Conservation (phyloP, 805 yeast genomes). For the Suhomyces faveliae region DNA sequence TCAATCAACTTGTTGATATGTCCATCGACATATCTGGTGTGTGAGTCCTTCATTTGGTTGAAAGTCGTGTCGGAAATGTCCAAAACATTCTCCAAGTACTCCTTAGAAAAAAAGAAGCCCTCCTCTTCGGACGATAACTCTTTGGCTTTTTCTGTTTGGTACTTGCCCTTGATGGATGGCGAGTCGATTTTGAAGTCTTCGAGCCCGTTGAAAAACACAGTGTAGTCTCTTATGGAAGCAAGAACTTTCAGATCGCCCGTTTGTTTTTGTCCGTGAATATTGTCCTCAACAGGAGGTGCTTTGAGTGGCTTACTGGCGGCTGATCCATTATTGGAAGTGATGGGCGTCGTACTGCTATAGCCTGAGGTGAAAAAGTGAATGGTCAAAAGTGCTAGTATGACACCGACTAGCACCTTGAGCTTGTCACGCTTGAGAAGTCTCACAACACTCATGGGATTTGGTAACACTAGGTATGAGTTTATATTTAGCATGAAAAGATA, state of each 20-base stretch:
- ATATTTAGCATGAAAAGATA: background rate
- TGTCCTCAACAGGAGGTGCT: background rate
- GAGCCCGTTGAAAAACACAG: slow-evolving; percentile 32
- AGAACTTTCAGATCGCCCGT: background rate
- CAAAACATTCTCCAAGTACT: slow-evolving; percentile 44
- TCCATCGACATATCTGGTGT: slow-evolving; percentile 31
- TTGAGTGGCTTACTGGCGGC: background rate
- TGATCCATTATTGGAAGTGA: background rate
- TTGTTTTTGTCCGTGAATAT: background rate
- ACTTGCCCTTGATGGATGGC: slow-evolving; percentile 42
- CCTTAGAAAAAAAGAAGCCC: slow-evolving; percentile 44
- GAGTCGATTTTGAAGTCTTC: slow-evolving; percentile 36
- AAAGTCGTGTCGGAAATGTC: slow-evolving; percentile 36
- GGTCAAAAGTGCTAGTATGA: background rate
- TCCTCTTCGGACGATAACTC: slow-evolving; percentile 42
- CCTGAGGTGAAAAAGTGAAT: slow-evolving; percentile 6
- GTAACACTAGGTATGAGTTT: background rate
- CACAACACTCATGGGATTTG: slow-evolving; percentile 7
- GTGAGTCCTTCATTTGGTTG: slow-evolving; percentile 36
- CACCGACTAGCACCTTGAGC: slow-evolving; percentile 8
- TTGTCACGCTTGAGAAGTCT: slow-evolving; percentile 10
- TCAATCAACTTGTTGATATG: slow-evolving; percentile 29
- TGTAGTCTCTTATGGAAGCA: slow-evolving; percentile 19
- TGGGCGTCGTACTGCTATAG: background rate
- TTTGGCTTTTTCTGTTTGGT: slow-evolving; percentile 45